Evolutionary conservation across 2,329 filamentous ascomycete species (phyloP).

Genomic region (Xylariaceae sp.): DNA sequence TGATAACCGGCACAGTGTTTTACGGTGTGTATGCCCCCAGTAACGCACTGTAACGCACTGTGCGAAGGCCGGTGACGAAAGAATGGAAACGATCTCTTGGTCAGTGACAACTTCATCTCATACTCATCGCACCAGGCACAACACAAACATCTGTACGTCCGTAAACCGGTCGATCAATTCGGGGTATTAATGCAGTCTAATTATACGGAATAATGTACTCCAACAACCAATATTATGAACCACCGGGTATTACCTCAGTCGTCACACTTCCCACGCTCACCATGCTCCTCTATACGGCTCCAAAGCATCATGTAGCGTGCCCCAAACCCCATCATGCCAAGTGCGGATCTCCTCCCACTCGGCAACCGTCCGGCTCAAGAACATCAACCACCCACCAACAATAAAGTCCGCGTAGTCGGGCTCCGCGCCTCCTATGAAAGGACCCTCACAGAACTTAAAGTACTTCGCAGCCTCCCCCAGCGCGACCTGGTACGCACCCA

Average conservation of each 20-base stretch:
- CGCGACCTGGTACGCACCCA: constrained; percentile 9
- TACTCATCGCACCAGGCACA: too few relatives aligned
- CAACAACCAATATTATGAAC: too few relatives aligned
- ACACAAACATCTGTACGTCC: too few relatives aligned
- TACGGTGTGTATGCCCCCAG: background rate
- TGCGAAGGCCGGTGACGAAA: too few relatives aligned
- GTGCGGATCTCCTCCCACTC: constrained; percentile 27
- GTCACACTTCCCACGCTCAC: constrained; percentile 1
- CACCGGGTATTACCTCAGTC: too few relatives aligned
- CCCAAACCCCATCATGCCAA: constrained; percentile 28
- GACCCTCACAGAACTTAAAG: constrained; percentile 19
- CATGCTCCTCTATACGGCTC: constrained; percentile 20
- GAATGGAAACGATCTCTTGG: too few relatives aligned
- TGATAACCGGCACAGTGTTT: background rate
- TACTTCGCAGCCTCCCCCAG: constrained; percentile 23
- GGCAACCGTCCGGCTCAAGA: constrained; percentile 11
- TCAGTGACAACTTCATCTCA: too few relatives aligned
- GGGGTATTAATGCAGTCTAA: too few relatives aligned
- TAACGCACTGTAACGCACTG: too few relatives aligned
- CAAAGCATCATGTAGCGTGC: constrained; percentile 24
- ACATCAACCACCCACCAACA: constrained; percentile 29
- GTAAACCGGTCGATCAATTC: too few relatives aligned
- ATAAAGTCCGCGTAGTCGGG: constrained; percentile 29
- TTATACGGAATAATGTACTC: too few relatives aligned
- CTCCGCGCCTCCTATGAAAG: constrained; percentile 26